Conservation (phyloP, 2,329 filamentous ascomycete species). For the Gliomastix tumulicola region DNA sequence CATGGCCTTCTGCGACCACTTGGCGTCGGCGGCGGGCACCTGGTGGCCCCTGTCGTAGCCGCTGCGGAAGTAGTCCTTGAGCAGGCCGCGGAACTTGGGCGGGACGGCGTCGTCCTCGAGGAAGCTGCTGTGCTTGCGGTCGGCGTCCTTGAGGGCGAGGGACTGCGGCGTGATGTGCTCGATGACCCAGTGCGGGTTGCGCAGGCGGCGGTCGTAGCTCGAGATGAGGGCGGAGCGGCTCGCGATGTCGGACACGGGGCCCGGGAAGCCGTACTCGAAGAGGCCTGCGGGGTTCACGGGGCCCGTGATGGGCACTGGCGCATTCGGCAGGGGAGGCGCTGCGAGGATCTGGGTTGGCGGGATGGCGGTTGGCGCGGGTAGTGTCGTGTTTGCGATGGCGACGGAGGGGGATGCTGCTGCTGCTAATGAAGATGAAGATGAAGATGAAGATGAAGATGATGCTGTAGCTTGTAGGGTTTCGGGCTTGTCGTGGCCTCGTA, state of each 20-base stretch:
- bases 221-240: constrained; percentile 72
- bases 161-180: constrained; percentile 95
- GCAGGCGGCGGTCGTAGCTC: constrained; percentile 80
- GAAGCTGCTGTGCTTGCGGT: constrained; percentile 79
- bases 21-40: constrained; percentile 91
- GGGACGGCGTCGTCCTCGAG: constrained; percentile 76
- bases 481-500: constrained; percentile 42
- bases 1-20: constrained; percentile 93
- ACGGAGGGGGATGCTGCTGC: constrained; percentile 17
- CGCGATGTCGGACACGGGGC: constrained; percentile 78
- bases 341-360: constrained; percentile 53
- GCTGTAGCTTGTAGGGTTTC: constrained; percentile 23
- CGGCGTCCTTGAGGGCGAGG: constrained; percentile 64
- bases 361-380: constrained; percentile 27
- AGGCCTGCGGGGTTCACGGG: constrained; percentile 69
- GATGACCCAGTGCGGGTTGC: constrained; percentile 91
- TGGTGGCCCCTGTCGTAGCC: constrained; percentile 97
- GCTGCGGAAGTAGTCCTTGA: constrained; percentile 90
- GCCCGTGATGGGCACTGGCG: constrained; percentile 16
- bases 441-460: constrained; percentile 15
- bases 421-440: no score
- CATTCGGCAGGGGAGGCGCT: constrained; percentile 19
- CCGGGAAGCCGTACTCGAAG: constrained; percentile 86
- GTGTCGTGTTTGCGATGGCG: constrained; percentile 17
- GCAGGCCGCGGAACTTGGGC: constrained; percentile 76